Percentiles rank a stretch among this genome's conserved stretches.
These are phyloP conservation scores for Citrus glauca DNA, from an alignment of 345 rosid species.

Conservation along the genomic window DNA sequence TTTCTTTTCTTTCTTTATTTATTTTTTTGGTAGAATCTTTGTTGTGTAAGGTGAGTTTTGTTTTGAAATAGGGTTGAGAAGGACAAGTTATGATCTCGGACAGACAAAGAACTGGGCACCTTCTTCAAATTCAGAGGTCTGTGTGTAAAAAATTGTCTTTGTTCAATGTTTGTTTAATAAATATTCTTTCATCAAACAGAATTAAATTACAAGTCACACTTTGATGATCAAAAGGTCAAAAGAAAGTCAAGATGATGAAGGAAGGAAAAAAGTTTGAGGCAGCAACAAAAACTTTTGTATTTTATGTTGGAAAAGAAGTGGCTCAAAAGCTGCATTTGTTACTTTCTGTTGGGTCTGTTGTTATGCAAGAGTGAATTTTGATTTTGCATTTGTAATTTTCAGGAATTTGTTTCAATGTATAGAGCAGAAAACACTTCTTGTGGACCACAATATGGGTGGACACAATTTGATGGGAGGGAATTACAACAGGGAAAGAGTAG, in stretches of 20 bases:
- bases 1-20: no score
- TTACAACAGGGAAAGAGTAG: constrained; percentile 19
- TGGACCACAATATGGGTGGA: constrained; percentile 21
- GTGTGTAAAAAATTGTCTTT: constrained; percentile 8
- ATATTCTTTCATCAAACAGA: not conserved
- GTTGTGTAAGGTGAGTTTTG: not conserved
- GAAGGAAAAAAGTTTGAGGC: not conserved
- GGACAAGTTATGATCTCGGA: constrained; percentile 30
- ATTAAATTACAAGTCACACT: constrained; percentile 8
- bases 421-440: constrained; percentile 13
- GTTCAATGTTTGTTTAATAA: not conserved
- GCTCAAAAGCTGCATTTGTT: constrained; percentile 29
- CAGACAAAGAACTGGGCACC: constrained; percentile 34
- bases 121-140: constrained; percentile 40
- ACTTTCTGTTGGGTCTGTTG: constrained; percentile 27
- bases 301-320: constrained; percentile 25
- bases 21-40: not conserved
- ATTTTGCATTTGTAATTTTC: not conserved
- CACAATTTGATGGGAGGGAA: constrained; percentile 26
- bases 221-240: constrained; percentile 9
- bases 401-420: constrained; percentile 25
- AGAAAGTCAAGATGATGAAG: constrained; percentile 14
- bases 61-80: constrained; percentile 22
- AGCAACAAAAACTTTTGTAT: constrained; percentile 12
- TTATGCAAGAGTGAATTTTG: not conserved